Evolutionary conservation across 768 basidiomycete genomes (phyloP).

Genomic region (Hygrophorus pudorinus): DNA sequence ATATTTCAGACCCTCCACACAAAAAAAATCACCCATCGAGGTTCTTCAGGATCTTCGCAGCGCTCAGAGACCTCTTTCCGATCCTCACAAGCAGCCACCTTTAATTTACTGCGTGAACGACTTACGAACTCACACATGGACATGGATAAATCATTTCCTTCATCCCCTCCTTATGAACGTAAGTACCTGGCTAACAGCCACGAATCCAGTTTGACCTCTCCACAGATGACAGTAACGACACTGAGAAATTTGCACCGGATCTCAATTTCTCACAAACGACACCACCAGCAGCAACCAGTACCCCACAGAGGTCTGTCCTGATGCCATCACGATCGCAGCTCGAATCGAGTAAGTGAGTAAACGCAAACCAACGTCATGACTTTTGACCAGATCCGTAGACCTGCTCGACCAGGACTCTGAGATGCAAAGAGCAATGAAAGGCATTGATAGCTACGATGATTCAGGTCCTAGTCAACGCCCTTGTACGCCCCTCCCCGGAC

Average conservation of each 20-base stretch:
- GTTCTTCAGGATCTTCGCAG: slow-evolving; percentile 13
- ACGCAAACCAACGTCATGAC: slow-evolving; percentile 4
- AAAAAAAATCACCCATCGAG: slow-evolving; percentile 6
- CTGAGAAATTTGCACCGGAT: slow-evolving; percentile 27
- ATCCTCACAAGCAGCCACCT: slow-evolving; percentile 35
- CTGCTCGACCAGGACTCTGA: slow-evolving; percentile 61
- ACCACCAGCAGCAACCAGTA: slow-evolving; percentile 44
- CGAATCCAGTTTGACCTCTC: slow-evolving; percentile 8
- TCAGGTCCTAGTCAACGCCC: slow-evolving; percentile 13
- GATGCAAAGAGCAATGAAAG: slow-evolving; percentile 57
- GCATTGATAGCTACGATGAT: slow-evolving; percentile 39
- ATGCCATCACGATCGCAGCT: slow-evolving; percentile 44
- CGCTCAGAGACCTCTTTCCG: slow-evolving; percentile 27
- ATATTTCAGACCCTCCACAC: neutral
- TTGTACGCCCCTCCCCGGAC: slow-evolving; percentile 6
- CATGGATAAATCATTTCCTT: slow-evolving; percentile 25
- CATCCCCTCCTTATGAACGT: slow-evolving; percentile 29
- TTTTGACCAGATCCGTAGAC: slow-evolving; percentile 29
- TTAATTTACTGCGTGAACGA: slow-evolving; percentile 36
- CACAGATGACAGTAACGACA: slow-evolving; percentile 26
- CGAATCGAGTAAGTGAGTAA: slow-evolving; percentile 42
- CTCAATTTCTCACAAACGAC: slow-evolving; percentile 28
- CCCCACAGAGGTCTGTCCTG: slow-evolving; percentile 45
- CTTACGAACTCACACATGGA: slow-evolving; percentile 29
- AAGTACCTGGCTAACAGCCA: slow-evolving; percentile 13